Conservation (phyloP, 192 early-diverging fungal species). For the Powellomyces hirtus region DNA sequence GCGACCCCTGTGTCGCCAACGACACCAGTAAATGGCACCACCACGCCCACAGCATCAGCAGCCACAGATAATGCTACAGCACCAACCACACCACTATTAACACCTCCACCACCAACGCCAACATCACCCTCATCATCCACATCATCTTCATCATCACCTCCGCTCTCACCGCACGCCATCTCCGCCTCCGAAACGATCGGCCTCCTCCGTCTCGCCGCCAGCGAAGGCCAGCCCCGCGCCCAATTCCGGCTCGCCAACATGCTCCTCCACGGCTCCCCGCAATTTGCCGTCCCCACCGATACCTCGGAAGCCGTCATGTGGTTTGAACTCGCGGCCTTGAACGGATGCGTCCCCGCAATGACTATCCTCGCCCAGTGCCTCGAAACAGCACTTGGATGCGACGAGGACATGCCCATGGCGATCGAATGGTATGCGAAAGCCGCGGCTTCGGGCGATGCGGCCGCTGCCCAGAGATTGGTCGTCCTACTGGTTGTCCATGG, state of each 20-base stretch:
- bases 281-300: not conserved
- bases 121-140: too few relatives aligned
- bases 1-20: not conserved
- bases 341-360: conserved; percentile 42
- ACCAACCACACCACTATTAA: not conserved
- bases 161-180: conserved; percentile 53
- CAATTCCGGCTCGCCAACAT: conserved; percentile 41
- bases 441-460: conserved; percentile 41
- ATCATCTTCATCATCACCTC: not conserved
- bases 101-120: too few relatives aligned
- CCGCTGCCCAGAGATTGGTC: conserved; percentile 40
- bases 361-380: conserved; percentile 35
- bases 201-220: conserved; percentile 69
- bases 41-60: not conserved
- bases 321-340: conserved; percentile 50
- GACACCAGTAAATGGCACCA: not conserved
- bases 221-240: conserved; percentile 44
- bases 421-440: conserved; percentile 48
- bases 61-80: not conserved
- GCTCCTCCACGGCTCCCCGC: conserved; percentile 28
- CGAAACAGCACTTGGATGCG: conserved; percentile 39
- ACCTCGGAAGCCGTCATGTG: conserved; percentile 46
- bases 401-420: conserved; percentile 27
- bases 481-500: conserved; percentile 21
- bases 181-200: conserved; percentile 57